These are phyloP conservation scores for Eucalyptus polyanthemos DNA, from an alignment of 345 rosid genomes.

Conservation along the genomic window DNA sequence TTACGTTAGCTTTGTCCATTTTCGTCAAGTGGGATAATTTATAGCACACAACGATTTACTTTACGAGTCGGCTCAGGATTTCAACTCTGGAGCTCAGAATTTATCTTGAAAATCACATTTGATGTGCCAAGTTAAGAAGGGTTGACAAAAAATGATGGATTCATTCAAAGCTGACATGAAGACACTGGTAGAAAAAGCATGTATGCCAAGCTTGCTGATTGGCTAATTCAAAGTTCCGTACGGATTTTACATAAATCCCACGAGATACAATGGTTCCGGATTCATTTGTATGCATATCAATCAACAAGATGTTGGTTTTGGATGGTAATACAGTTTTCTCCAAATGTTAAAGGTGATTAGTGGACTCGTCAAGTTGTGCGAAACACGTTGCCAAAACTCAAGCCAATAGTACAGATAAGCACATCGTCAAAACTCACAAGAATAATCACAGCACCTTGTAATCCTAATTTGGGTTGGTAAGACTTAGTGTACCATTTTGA, in stretches of 20 bases:
- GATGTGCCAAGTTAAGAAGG: not conserved
- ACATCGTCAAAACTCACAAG: not conserved
- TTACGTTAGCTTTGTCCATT: not conserved
- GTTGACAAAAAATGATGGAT: not conserved
- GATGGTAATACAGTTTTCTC: not conserved
- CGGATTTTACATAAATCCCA: not conserved
- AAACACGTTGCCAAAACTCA: not conserved
- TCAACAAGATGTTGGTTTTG: not conserved
- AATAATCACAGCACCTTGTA: not conserved
- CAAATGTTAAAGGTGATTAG: not conserved
- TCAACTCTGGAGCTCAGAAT: not conserved
- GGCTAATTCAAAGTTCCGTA: not conserved
- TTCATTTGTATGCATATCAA: not conserved
- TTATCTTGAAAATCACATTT: not conserved
- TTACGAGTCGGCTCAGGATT: not conserved
- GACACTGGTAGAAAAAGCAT: not conserved
- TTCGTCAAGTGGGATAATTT: not conserved
- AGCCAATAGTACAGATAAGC: not conserved
- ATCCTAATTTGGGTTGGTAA: not conserved
- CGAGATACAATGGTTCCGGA: not conserved
- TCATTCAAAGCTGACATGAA: not conserved
- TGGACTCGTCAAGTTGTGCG: not conserved
- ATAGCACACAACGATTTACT: not conserved
- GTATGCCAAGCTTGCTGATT: not conserved
- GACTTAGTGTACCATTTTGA: not conserved